A percentile compares a stretch with the other conserved stretches of the same genome.
Conservation (phyloP, 495 filamentous ascomycete species). For the Copromyces sp. region DNA sequence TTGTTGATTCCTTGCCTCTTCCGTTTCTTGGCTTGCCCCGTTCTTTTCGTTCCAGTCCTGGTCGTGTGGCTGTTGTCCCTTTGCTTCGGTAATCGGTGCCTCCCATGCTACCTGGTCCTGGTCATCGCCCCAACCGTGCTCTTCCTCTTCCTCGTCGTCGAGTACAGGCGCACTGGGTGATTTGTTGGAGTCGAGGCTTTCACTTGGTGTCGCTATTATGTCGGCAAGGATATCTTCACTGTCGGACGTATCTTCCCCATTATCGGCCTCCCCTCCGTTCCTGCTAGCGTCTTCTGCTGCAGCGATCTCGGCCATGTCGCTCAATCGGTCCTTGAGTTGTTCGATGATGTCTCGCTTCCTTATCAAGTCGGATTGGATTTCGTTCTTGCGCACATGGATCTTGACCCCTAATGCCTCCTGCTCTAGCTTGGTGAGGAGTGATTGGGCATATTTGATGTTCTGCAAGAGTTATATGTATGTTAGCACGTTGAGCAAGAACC, state of each 20-base stretch:
- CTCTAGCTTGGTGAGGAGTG: constrained; percentile 66
- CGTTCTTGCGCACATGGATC: constrained; percentile 52
- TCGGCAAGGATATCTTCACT: constrained; percentile 41
- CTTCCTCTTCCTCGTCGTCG: constrained; percentile 12
- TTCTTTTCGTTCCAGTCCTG: background rate
- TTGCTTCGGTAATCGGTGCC: background rate
- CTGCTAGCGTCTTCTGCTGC: constrained; percentile 10
- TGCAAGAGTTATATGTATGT: constrained; percentile 16
- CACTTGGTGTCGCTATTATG: constrained; percentile 38
- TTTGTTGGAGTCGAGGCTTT: constrained; percentile 31
- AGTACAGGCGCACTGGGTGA: constrained; percentile 16
- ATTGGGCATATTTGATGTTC: constrained; percentile 75
- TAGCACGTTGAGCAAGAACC: background rate
- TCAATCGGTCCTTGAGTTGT: constrained; percentile 49
- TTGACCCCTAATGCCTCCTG: constrained; percentile 58
- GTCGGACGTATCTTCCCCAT: constrained; percentile 34
- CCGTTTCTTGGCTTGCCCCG: background rate
- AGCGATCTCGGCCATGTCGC: constrained; percentile 50
- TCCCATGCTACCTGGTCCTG: constrained; percentile 1
- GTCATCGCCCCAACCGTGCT: constrained; percentile 1
- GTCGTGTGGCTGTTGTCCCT: background rate
- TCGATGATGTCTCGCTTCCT: constrained; percentile 51
- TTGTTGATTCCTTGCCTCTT: background rate
- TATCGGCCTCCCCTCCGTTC: constrained; percentile 13
- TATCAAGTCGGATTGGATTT: constrained; percentile 55